Evolutionary conservation across 2,329 filamentous ascomycete genomes (phyloP), one percentile per base, ranked within the genome.

Genomic region (Penicillium sp.): DNA sequence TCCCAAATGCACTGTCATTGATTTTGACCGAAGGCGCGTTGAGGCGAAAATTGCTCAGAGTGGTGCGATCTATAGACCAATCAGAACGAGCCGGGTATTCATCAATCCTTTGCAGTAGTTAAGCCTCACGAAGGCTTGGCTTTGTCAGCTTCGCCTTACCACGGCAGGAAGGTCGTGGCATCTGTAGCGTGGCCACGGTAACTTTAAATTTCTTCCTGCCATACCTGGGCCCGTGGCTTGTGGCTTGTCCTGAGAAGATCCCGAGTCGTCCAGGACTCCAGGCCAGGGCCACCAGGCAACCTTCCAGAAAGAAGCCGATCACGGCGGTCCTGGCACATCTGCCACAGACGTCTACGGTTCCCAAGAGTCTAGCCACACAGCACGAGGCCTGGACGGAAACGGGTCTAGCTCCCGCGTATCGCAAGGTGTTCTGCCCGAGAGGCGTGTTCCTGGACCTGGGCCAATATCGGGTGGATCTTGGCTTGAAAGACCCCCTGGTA

Each of bases 281-380:
- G 22, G 22, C 22, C 22, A 22, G 22, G 22, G 22, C 22, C 22
- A 4, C 22, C 22, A 37, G 42, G 20, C 20, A 25, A 38, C 20
- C 55, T 58, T 63, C 58, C 38, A 58, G 61, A 5, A 63, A 58
- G 39, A 41, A n/a, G 52, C 48, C 41, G 61, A 58, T 58, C 55
- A 50, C 14, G 37, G 55, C 54, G 48, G 55, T 38, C 58, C 50
- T 60, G 48, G 48, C 47, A 51, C 3, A 6, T 47, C 47, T 57
- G 25, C 43, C 50, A 54, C 41, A 25, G 22, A 15, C 5, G 39
- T n/a, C 57, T 48, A 38, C 48, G 54, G 47, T 42, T 55, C 20
- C 39, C 37, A 15, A n/a, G 28, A 17, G n/a, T 22, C 48, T 38
- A 31, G 41, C 11, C 35, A 28, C 20, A 5, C 7, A 31, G 41